These are phyloP conservation scores for Colletotrichum chrysophilum DNA, from an alignment of 2,329 filamentous ascomycete genomes.

Conservation along the genomic window DNA sequence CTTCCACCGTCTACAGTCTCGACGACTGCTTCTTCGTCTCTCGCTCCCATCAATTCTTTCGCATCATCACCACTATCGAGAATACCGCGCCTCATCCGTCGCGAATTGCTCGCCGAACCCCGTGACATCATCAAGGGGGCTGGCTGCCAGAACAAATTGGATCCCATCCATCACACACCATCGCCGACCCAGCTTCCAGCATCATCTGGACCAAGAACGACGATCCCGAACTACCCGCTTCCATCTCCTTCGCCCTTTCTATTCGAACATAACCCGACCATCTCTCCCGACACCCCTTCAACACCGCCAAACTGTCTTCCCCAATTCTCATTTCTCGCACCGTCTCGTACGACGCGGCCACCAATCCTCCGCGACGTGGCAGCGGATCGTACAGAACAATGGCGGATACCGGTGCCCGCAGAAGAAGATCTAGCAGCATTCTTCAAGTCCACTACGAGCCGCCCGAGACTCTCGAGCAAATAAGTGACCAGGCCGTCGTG, in stretches of 20 bases:
- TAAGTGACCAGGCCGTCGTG: slow-evolving; percentile 92
- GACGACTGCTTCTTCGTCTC: slow-evolving; percentile 10
- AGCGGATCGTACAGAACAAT: slow-evolving; percentile 61
- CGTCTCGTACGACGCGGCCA: slow-evolving; percentile 88
- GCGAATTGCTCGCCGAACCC: not conserved
- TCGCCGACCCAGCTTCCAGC: not conserved
- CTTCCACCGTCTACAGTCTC: slow-evolving; percentile 3
- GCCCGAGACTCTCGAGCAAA: slow-evolving; percentile 94
- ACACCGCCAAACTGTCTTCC: slow-evolving; percentile 97
- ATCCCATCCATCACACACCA: not conserved
- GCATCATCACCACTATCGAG: not conserved
- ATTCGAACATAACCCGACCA: slow-evolving; percentile 25
- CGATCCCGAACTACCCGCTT: slow-evolving; percentile 4
- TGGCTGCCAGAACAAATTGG: not conserved
- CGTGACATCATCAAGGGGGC: slow-evolving; percentile 23
- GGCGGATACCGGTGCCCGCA: slow-evolving; percentile 73
- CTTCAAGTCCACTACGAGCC: slow-evolving; percentile 93
- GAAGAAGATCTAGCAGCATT: slow-evolving; percentile 96
- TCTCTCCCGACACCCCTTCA: slow-evolving; percentile 41
- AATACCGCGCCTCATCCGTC: not conserved
- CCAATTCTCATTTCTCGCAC: slow-evolving; percentile 85
- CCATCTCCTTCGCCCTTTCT: not conserved
- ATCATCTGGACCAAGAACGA: slow-evolving; percentile 8
- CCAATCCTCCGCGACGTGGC: slow-evolving; percentile 71
- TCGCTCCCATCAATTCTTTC: slow-evolving; percentile 13